A percentile compares a stretch with the other conserved stretches of the same genome.
Evolutionary conservation across 2,329 filamentous ascomycete genomes (phyloP).

Genomic region (Sarocladium brachiariae): DNA sequence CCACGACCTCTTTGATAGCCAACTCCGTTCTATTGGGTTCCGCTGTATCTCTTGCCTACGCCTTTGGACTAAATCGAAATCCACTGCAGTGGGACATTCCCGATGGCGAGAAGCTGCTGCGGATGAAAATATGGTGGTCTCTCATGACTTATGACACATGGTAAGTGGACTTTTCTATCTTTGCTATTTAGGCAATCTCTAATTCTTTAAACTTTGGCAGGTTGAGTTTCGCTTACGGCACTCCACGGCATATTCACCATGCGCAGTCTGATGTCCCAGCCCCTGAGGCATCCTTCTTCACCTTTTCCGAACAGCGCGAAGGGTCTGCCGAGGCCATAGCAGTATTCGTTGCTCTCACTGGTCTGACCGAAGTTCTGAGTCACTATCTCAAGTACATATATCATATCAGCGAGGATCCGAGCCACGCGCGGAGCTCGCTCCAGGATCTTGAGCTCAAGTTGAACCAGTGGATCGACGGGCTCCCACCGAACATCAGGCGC

Average conservation of each 20-base stretch:
- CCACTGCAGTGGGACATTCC: conserved; percentile 47
- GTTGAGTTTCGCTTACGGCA: conserved; percentile 39
- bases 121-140: conserved; percentile 51
- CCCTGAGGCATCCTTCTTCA: conserved; percentile 17
- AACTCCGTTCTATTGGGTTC: conserved; percentile 45
- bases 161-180: conserved; percentile 31
- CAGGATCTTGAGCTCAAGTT: conserved; percentile 22
- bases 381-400: conserved; percentile 3
- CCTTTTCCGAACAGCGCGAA: neutral
- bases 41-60: conserved; percentile 45
- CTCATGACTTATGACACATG: conserved; percentile 48
- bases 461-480: conserved; percentile 28
- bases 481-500: conserved; percentile 23
- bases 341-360: conserved; percentile 31
- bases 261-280: conserved; percentile 35
- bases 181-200: too few species aligned
- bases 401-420: neutral
- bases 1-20: conserved; percentile 52
- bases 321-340: conserved; percentile 17
- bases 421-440: neutral
- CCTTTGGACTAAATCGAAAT: conserved; percentile 47
- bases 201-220: too few species aligned
- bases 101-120: conserved; percentile 39
- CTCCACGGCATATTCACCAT: conserved; percentile 33
- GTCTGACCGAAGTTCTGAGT: conserved; percentile 24